Evolutionary conservation across 2,329 filamentous ascomycete genomes (phyloP), one percentile per base, ranked within the genome.

Genomic region (Colletotrichum sp.): DNA sequence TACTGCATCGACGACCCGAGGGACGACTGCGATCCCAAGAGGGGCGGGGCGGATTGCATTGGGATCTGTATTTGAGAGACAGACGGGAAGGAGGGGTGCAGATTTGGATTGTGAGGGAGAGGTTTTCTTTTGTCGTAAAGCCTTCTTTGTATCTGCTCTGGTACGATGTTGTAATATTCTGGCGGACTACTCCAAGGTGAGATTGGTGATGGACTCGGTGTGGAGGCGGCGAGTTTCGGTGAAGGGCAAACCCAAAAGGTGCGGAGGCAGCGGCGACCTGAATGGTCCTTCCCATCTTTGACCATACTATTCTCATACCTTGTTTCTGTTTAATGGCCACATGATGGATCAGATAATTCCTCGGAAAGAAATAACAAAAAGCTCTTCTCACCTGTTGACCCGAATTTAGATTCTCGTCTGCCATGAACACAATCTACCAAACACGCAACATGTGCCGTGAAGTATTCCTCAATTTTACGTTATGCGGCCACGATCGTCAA

Each of bases 41-140:
- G 79, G 0, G 81, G 80, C 6, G 83, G 83, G 3, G 74, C 73
- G 1, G 83, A 84, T 28, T 85, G 83, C 55, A 28, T 70, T 7
- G 83, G 83, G 3, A 73, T 84, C 11, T 84, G 83, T 61, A 48
- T 85, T 61, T 83, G 75, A 74, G 30, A n/a, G 8, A 11, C 1
- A n/a, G n/a, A 25, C 0, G 0, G 30, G n/a, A 64, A 39, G 32
- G 57, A 32, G 16, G 15, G n/a, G 9, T 52, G 44, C 44, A 22
- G 12, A 13, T 2, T 52, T 22, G n/a, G 12, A 13, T 13, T 13
- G 44, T 13, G 44, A 11, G 44, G 0, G n/a, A 12, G 39, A 11
- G 36, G 16, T 44, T 52, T 16, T 25, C 44, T 25, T 52, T 52
- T 52, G 44, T 52, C n/a, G 11, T 52, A 52, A 52, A 52, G n/a